Percentiles rank a stretch among this genome's conserved stretches.
phyloP scores from a whole-genome alignment of 495 filamentous ascomycete genomes.

The Talaromyces ruber region DNA sequence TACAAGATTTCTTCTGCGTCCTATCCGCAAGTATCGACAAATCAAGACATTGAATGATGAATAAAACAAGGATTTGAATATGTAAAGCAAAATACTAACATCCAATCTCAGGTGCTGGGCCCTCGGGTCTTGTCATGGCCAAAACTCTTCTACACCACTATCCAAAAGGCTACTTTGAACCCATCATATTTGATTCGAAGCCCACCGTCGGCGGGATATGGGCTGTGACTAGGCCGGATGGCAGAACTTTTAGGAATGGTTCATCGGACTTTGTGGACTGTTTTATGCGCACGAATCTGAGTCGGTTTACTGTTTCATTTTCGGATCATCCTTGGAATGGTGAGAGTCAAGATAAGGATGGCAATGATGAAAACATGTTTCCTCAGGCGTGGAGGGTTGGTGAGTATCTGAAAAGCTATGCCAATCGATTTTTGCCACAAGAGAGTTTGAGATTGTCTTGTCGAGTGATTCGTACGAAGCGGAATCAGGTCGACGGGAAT shows the following conservation, averaged over 20 bases:
- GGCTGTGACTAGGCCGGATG: slow-evolving; percentile 40
- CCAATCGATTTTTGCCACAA: slow-evolving; percentile 42
- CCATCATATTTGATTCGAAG: slow-evolving; percentile 63
- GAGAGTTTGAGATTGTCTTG: slow-evolving; percentile 41
- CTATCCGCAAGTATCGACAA: neutral
- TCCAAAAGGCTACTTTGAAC: slow-evolving; percentile 48
- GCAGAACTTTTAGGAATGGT: neutral
- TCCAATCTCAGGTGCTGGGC: slow-evolving; percentile 55
- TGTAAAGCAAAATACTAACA: neutral
- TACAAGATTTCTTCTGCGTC: neutral
- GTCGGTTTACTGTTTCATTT: slow-evolving; percentile 69
- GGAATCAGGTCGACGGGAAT: slow-evolving; percentile 12
- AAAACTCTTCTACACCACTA: slow-evolving; percentile 63
- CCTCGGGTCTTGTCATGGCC: slow-evolving; percentile 72
- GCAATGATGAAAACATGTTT: slow-evolving; percentile 45
- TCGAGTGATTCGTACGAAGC: slow-evolving; percentile 41
- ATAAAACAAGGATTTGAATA: neutral
- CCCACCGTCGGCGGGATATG: slow-evolving; percentile 68
- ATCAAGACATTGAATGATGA: no score
- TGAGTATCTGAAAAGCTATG: slow-evolving; percentile 59
- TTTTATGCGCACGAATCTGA: slow-evolving; percentile 71
- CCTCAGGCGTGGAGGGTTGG: slow-evolving; percentile 73
- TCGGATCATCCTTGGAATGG: slow-evolving; percentile 65
- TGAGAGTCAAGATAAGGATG: neutral
- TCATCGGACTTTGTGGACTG: slow-evolving; percentile 44